Base-by-base conservation (phyloP, 257 asterid species). In the Solanum tacnaense region DNA sequence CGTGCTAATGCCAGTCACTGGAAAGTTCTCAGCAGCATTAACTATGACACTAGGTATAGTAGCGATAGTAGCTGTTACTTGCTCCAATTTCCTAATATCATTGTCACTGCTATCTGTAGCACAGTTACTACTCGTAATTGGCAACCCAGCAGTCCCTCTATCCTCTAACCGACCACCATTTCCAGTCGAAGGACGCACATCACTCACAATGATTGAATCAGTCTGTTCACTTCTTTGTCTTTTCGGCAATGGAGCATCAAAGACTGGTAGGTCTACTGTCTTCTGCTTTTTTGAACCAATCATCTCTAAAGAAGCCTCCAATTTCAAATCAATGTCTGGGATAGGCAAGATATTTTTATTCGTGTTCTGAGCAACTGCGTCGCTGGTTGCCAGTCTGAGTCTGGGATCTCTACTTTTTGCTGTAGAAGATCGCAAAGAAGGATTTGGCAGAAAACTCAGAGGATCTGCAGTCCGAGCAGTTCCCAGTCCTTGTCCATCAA, bases 381-480 rank as follows among this genome's bases (percentile, higher is more conserved):
- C 94, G 67, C 90, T 84, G 92, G 92, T 94, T 87, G 92, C 93
- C 88, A 93, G 86, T 76, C 99, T 94, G 90, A 95, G 99, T 92
- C 99, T 95, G 39, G 99, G 99, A 89, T 97, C 99, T 91, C 98
- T 94, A 90, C 92, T 94, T 91, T 86, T 97, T n/a, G 91, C 93
- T 3, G 91, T 88, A 83, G 98, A 89, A 68, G 92, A 83, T 91
- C 92, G 94, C 88, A 86, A 6, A 27, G 88, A 90, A 84, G 92
- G 93, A 86, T 75, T 92, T 84, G 91, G 88, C 84, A 78, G 91
- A 90, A 84, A 84, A 90, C 88, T 90, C 75, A 85, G 84, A 84
- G 92, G 90, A 87, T 89, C 86, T 87, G 87, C 86, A 87, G 78
- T 87, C 82, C 89, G 84, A 87, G 89, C 82, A 90, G 87, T 88